Evolutionary conservation across 345 rosid species (phyloP).

Genomic region (Toxicodendron radicans): DNA sequence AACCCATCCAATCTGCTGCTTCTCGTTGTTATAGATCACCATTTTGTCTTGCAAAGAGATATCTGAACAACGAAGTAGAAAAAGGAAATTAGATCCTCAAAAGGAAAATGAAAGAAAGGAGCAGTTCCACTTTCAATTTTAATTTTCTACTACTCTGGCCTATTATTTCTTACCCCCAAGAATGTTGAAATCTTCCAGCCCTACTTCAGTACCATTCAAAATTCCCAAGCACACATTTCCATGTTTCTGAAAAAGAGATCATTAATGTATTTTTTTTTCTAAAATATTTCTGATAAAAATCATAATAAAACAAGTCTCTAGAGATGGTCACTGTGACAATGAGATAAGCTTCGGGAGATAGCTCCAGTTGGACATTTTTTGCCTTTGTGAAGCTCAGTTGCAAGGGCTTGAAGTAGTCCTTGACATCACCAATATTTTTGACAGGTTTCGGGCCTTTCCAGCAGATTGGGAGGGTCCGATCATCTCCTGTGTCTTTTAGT

Average conservation of each 20-base stretch:
- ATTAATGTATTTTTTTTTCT: background rate
- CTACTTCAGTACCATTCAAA: slow-evolving; percentile 61
- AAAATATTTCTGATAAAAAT: too few relatives aligned
- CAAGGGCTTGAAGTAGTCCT: slow-evolving; percentile 60
- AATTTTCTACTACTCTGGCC: background rate
- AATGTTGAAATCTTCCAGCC: slow-evolving; percentile 44
- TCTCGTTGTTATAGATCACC: slow-evolving; percentile 79
- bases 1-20: slow-evolving; percentile 70
- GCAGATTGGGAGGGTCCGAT: slow-evolving; percentile 68
- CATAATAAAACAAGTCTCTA: background rate
- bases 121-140: background rate
- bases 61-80: slow-evolving; percentile 31
- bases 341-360: slow-evolving; percentile 76
- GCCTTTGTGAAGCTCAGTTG: slow-evolving; percentile 45
- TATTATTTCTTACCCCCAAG: slow-evolving; percentile 60
- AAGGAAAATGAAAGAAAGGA: too few relatives aligned
- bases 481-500: slow-evolving; percentile 49
- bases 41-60: slow-evolving; percentile 60
- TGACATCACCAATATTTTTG: slow-evolving; percentile 50
- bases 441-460: slow-evolving; percentile 73
- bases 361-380: slow-evolving; percentile 51
- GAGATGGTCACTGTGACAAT: slow-evolving; percentile 60
- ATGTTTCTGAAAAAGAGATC: slow-evolving; percentile 36
- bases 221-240: slow-evolving; percentile 91
- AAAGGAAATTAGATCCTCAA: background rate